Evolutionary conservation across 169 alveolate genomes (phyloP), one percentile per base, ranked within the genome.

Genomic region (Cystoisospora suis): DNA sequence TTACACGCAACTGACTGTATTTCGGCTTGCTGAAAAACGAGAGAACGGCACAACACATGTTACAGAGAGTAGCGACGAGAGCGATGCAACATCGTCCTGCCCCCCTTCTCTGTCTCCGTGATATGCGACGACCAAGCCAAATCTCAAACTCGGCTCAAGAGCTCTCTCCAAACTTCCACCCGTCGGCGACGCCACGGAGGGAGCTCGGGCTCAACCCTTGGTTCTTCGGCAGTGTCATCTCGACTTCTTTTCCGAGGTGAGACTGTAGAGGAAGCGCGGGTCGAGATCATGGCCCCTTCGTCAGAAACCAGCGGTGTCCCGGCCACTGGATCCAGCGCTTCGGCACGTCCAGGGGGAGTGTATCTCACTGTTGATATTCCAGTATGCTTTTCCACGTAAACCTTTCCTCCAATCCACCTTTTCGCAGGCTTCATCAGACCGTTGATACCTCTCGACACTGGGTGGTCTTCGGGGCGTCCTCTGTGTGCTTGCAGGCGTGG

Each of bases 31-130:
- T n/a, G n/a, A n/a, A n/a, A n/a, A n/a, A n/a, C n/a, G n/a, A n/a
- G n/a, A n/a, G n/a, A n/a, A n/a, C n/a, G n/a, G n/a, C n/a, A n/a
- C n/a, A n/a, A n/a, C n/a, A n/a, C n/a, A n/a, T n/a, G n/a, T n/a
- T n/a, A n/a, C n/a, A n/a, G n/a, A n/a, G n/a, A n/a, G n/a, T n/a
- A n/a, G n/a, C n/a, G n/a, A n/a, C n/a, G n/a, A n/a, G n/a, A n/a
- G n/a, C n/a, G n/a, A n/a, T n/a, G n/a, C n/a, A n/a, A n/a, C n/a
- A n/a, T n/a, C n/a, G n/a, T 65, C 34, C n/a, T 6, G 53, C 49
- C 40, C 44, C 83, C 70, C 91, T 15, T 77, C n/a, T 9, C 69
- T 36, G 38, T 86, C 91, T 46, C 70, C 91, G 42, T 44, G 72
- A 1, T 61, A 72, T 3, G 75, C 91, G 23, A 86, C 9, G 32